Base-by-base conservation (phyloP, 768 basidiomycete genomes). In the Tylopilus cervinicoccineus region DNA sequence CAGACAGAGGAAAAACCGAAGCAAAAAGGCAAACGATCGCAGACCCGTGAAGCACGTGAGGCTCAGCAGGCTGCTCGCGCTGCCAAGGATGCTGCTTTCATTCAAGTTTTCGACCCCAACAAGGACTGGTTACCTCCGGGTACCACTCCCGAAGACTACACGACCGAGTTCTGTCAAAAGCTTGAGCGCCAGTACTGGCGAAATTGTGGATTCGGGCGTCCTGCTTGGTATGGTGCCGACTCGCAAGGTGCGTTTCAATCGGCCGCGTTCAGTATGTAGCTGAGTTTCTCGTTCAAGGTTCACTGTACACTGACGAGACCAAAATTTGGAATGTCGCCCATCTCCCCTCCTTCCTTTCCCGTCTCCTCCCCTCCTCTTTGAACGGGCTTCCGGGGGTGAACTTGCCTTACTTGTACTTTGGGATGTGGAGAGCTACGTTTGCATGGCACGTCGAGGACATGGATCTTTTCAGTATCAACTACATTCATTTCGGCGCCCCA, bases 371-470 rank as follows among this genome's bases (percentile, higher is more conserved):
- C 1, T 62, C 79, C 12, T 75, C 83, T 7, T 70, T 75, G 32
- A 79, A 84, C 44, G 80, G 84, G 33, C 72, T 99, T 23, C 94
- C 95, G 1, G 96, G 96, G 9, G 96, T 99, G 40, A 98, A 98
- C 62, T 86, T 93, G 3, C 95, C 95, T 0, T 98, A 98, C 65
- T 79, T 98, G 2, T 98, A 98, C 68, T 98, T 94, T 64, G 96
- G 96, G 54, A 98, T 97, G 94, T 99, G 96, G 96, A 77, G 93
- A 43, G 95, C 95, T 20, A 93, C 93, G 0, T 98, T 98, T 68
- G 91, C 93, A 0, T 99, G 96, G 95, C 96, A 99, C 59, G 96
- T 99, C 40, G 96, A 99, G 68, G 96, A 99, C 67, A 96, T 97
- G 90, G 96, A 99, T 62, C 76, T 99, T 1, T 97, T 95, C 70